Evolutionary conservation across 1,284 basidiomycete species (phyloP), one percentile per base, ranked within the genome.

Genomic region (Papiliotrema fonsecae): DNA sequence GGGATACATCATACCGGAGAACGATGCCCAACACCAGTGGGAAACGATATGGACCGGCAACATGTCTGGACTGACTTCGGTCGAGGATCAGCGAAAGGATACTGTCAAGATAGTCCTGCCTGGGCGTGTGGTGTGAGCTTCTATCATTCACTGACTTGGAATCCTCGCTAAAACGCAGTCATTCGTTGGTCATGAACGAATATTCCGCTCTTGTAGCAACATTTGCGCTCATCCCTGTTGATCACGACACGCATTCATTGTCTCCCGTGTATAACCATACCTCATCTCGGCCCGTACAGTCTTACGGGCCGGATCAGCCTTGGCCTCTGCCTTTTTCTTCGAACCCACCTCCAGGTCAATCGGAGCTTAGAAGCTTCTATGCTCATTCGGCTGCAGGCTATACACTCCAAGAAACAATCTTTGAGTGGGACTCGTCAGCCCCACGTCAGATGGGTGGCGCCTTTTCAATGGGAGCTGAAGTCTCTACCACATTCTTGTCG

Each of bases 31-130:
- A 16, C 13, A 43, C 19, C 6, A 28, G 14, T 43, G 42, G 42
- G 42, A 43, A 22, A 16, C 42, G 16, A 21, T 43, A 11, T 43
- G 42, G 42, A 43, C 42, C 6, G 42, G 42, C 6, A 27, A 43
- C 6, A 11, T 43, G 28, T 6, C 6, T 6, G 42, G 21, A 13
- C 6, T 43, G 42, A 14, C 6, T 16, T 11, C 36, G 9, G 6
- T 43, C 7, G 42, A 43, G 21, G 42, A 18, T 14, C 6, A 18
- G 6, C 6, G 21, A 6, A 7, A 13, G 14, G 42, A 6, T 10
- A 13, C 6, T 18, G n/a, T 18, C n/a, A 31, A 19, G 21, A 16
- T 43, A 7, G 14, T 13, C n/a, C 21, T 43, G 28, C 42, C 25
- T 19, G 42, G 42, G 21, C 14, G 42, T 11, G 14, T 30, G 9